These are phyloP conservation scores for Calonectria leucothoes DNA, from an alignment of 2,329 filamentous ascomycete genomes.

Conservation along the genomic window DNA sequence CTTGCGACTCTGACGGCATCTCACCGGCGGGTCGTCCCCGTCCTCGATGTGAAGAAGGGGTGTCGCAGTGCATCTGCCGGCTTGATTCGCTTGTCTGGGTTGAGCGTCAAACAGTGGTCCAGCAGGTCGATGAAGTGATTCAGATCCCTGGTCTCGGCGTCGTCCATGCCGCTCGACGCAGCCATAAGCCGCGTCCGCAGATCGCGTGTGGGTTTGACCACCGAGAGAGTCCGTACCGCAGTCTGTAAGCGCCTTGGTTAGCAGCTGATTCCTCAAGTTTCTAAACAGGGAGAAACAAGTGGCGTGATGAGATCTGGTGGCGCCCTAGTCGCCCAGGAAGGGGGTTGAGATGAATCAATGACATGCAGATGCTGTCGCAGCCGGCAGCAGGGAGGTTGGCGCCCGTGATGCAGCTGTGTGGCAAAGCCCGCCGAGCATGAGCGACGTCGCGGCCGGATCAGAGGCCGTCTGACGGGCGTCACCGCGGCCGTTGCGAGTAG, in stretches of 20 bases:
- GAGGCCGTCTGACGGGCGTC: constrained; percentile 29
- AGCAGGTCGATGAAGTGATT: constrained; percentile 88
- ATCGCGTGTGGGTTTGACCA: constrained; percentile 83
- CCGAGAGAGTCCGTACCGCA: constrained; percentile 73
- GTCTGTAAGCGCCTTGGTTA: constrained; percentile 61
- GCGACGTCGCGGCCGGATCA: constrained; percentile 32
- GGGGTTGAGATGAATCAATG: constrained; percentile 29
- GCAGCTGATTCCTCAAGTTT: constrained; percentile 23
- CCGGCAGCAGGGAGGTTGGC: constrained; percentile 13
- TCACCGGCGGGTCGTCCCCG: constrained; percentile 41
- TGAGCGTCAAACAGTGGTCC: constrained; percentile 87
- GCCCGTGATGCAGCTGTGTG: background rate
- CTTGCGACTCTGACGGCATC: constrained; percentile 13
- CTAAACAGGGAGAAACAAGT: constrained; percentile 2
- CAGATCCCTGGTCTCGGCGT: constrained; percentile 81
- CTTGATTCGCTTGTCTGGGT: constrained; percentile 92
- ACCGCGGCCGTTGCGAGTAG: constrained; percentile 14
- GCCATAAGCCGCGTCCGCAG: constrained; percentile 83
- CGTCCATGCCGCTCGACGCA: constrained; percentile 78
- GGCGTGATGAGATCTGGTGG: constrained; percentile 21
- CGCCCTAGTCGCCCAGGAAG: constrained; percentile 19
- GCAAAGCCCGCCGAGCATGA: constrained; percentile 30
- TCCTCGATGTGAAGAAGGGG: constrained; percentile 77
- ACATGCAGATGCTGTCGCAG: constrained; percentile 15
- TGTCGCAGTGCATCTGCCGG: constrained; percentile 88